A percentile compares a stretch with the other conserved stretches of the same genome.
These are phyloP conservation scores for Boehmeria nivea DNA, from an alignment of 306 rosid genomes.

Conservation along the genomic window DNA sequence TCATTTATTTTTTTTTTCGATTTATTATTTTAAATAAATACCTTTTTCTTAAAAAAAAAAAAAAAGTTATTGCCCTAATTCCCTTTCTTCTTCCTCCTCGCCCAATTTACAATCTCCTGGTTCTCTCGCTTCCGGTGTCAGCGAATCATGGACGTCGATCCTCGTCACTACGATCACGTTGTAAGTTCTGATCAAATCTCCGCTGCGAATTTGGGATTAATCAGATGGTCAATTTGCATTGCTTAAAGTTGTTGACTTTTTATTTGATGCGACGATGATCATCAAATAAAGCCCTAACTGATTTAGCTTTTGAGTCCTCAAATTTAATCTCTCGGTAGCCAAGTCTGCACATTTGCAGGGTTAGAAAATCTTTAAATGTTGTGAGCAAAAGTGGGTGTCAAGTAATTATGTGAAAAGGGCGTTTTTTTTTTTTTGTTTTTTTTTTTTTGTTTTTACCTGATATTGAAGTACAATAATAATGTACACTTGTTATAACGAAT, in stretches of 20 bases:
- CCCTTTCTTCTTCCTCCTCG: background rate
- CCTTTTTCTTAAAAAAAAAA: no score
- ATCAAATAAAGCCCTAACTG: background rate
- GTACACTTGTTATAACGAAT: background rate
- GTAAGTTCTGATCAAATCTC: conserved; percentile 32
- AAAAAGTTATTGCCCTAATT: no score
- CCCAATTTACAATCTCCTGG: background rate
- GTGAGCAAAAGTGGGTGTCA: no score
- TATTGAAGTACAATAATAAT: background rate
- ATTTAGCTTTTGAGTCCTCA: background rate
- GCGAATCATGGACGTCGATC: conserved; percentile 70
- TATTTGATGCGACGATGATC: background rate
- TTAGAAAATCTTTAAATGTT: no score
- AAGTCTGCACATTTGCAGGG: no score
- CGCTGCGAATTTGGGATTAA: background rate
- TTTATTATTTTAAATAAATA: no score
- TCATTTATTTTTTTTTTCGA: no score
- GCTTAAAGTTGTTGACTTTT: background rate
- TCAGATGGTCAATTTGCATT: background rate
- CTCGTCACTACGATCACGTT: conserved; percentile 61
- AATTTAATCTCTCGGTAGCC: background rate
- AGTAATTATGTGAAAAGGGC: no score
- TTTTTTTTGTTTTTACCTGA: no score
- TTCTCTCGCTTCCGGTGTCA: background rate
- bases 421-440: no score